phyloP scores from a whole-genome alignment of 495 filamentous ascomycete species.

The Daldinia bambusicola region DNA sequence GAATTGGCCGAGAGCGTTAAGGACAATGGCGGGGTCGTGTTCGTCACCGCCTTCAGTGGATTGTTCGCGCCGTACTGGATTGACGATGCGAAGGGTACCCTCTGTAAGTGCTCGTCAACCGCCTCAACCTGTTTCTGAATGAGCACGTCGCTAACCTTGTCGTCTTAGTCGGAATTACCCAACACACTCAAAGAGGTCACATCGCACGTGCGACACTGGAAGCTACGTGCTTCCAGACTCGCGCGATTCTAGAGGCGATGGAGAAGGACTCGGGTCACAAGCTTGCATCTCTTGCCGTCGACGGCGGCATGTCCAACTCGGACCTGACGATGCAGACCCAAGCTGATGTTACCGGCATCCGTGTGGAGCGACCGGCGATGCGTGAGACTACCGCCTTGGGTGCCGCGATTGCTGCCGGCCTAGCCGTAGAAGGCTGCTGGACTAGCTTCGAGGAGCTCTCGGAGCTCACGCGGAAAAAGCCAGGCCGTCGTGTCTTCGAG shows the following conservation, averaged over 20 bases:
- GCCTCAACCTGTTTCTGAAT: background rate
- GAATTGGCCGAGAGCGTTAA: constrained; percentile 82
- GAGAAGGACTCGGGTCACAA: constrained; percentile 86
- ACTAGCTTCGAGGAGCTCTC: constrained; percentile 79
- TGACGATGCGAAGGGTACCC: constrained; percentile 91
- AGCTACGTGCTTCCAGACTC: constrained; percentile 94
- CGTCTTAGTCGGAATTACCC: constrained; percentile 80
- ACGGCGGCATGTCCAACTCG: constrained; percentile 94
- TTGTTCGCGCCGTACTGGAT: constrained; percentile 99
- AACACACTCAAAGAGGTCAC: constrained; percentile 88
- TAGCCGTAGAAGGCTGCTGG: constrained; percentile 82
- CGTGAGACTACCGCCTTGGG: constrained; percentile 93
- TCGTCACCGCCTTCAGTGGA: constrained; percentile 96
- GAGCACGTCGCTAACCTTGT: constrained; percentile 27
- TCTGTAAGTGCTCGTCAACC: constrained; percentile 67
- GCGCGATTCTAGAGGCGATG: constrained; percentile 95
- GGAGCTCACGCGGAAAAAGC: constrained; percentile 71
- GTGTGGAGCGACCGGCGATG: constrained; percentile 88
- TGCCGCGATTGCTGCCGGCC: constrained; percentile 92
- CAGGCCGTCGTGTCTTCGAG: constrained; percentile 77
- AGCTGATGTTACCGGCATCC: constrained; percentile 89
- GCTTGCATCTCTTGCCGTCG: constrained; percentile 81
- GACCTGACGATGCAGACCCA: constrained; percentile 97
- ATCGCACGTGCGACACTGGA: constrained; percentile 95
- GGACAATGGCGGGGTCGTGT: constrained; percentile 92